phyloP scores from a whole-genome alignment of 75 land plant species.

The Sequoiadendron giganteum region DNA sequence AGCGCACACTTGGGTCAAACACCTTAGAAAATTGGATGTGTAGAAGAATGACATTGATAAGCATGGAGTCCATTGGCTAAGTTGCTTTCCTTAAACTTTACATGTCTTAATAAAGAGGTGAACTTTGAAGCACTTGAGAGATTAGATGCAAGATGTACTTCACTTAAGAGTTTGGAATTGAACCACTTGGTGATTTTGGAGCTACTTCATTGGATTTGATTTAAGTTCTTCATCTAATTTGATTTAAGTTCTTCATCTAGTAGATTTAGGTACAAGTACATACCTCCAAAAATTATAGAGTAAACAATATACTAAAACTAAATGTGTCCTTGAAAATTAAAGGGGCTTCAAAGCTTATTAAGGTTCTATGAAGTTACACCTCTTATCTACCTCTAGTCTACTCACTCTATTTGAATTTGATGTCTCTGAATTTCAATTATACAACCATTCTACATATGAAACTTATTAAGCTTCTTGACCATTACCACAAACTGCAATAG shows the following conservation, averaged over 20 bases:
- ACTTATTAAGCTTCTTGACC: slow-evolving; percentile 54
- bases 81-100: slow-evolving; percentile 60
- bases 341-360: slow-evolving; percentile 61
- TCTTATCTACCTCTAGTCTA: slow-evolving; percentile 50
- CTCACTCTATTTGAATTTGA: slow-evolving; percentile 53
- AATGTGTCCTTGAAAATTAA: slow-evolving; percentile 29
- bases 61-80: slow-evolving; percentile 37
- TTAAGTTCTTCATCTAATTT: not conserved
- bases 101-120: slow-evolving; percentile 39
- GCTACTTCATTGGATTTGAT: slow-evolving; percentile 28
- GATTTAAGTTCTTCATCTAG: no score
- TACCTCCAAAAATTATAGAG: slow-evolving; percentile 23
- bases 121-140: slow-evolving; percentile 41
- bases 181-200: slow-evolving; percentile 43
- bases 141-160: slow-evolving; percentile 41
- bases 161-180: slow-evolving; percentile 42
- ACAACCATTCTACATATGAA: slow-evolving; percentile 58
- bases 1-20: slow-evolving; percentile 14
- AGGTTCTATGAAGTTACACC: slow-evolving; percentile 77
- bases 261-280: slow-evolving; percentile 60
- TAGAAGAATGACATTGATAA: slow-evolving; percentile 43
- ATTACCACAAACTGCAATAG: slow-evolving; percentile 70
- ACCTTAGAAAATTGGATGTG: slow-evolving; percentile 51
- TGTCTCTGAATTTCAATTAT: slow-evolving; percentile 74
- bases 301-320: slow-evolving; percentile 27